Evolutionary conservation across 441 rosid genomes (phyloP).

Genomic region (Brassica hybrid): DNA sequence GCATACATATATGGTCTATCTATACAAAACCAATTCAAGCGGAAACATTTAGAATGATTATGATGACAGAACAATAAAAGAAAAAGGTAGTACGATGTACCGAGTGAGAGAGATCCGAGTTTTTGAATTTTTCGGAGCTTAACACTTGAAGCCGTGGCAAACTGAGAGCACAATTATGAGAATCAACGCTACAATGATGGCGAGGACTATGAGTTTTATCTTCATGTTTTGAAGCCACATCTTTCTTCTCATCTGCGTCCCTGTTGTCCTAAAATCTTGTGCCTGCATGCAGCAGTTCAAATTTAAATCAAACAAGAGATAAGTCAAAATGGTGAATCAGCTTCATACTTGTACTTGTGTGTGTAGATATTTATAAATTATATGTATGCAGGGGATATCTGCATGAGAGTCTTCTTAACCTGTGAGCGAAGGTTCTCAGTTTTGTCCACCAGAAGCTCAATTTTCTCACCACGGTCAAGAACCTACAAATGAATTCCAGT

Average conservation of each 20-base stretch:
- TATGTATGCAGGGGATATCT: no score
- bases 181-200: constrained; percentile 69
- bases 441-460: constrained; percentile 91
- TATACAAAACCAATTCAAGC: constrained; percentile 37
- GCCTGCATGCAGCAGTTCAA: constrained; percentile 55
- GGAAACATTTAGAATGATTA: constrained; percentile 29
- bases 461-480: constrained; percentile 96
- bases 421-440: constrained; percentile 75
- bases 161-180: constrained; percentile 79
- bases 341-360: background rate
- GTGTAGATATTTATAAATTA: no score
- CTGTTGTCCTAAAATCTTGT: constrained; percentile 89
- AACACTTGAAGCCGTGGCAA: constrained; percentile 89
- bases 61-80: constrained; percentile 21
- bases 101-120: constrained; percentile 17
- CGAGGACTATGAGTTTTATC: constrained; percentile 88
- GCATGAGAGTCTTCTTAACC: constrained; percentile 42
- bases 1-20: no score
- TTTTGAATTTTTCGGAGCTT: constrained; percentile 19
- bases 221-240: constrained; percentile 99
- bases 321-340: constrained; percentile 1
- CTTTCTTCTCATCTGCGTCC: constrained; percentile 91
- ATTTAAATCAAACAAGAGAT: constrained; percentile 12
- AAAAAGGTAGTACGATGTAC: constrained; percentile 9
- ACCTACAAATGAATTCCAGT: constrained; percentile 54